These are phyloP conservation scores for Dendrobium officinale DNA, from an alignment of 106 monocot species.

Conservation along the genomic window DNA sequence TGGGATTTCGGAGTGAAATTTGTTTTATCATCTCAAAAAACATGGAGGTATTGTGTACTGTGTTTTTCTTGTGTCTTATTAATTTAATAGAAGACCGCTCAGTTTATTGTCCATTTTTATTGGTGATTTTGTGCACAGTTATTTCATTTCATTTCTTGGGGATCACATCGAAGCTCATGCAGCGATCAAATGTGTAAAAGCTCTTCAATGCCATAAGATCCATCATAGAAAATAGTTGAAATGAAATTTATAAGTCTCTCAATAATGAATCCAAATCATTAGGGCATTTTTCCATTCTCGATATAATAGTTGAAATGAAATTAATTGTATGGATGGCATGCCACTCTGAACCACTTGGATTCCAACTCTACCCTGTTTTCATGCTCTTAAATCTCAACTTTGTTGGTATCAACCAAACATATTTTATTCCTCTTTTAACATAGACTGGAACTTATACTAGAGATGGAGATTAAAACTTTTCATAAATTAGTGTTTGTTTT, in stretches of 20 bases:
- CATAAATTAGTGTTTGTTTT: no score
- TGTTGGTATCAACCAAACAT: no score
- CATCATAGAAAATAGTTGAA: background rate
- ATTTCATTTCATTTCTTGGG: background rate
- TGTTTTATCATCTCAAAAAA: conserved; percentile 37
- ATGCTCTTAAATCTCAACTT: no score
- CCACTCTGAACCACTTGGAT: no score
- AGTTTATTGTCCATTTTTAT: background rate
- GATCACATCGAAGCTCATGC: background rate
- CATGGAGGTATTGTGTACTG: conserved; percentile 44
- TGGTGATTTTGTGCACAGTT: background rate
- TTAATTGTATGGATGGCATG: no score
- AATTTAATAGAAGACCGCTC: background rate
- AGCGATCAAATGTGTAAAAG: background rate
- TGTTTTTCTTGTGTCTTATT: background rate
- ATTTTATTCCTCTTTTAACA: no score
- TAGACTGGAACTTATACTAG: no score
- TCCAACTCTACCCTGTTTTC: no score
- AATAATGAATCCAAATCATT: background rate
- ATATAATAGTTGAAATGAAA: no score
- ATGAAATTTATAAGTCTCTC: background rate
- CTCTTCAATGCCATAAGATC: background rate
- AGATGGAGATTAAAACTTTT: no score
- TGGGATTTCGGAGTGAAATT: conserved; percentile 40
- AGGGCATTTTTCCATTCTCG: background rate